phyloP scores from a whole-genome alignment of 768 basidiomycete species.

The Leucosporidium creatinivorum region DNA sequence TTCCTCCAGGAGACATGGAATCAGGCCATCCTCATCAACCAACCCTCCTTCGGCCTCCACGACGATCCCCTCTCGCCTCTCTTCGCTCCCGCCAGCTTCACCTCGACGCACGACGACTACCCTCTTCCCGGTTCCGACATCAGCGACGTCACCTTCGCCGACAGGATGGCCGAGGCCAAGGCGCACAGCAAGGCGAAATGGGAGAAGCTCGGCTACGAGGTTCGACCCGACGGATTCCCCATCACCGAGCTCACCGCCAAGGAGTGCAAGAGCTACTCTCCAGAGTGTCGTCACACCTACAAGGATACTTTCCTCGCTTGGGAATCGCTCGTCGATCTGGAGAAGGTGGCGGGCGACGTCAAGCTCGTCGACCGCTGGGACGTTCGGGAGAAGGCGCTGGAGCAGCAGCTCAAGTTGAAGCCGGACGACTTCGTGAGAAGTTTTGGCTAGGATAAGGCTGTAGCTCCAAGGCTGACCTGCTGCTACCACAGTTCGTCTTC shows the following conservation, averaged over 20 bases:
- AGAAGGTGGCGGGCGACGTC: conserved; percentile 38
- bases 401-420: conserved; percentile 44
- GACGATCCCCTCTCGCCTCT: conserved; percentile 1
- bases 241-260: conserved; percentile 13
- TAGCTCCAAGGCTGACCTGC: no score
- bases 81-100: conserved; percentile 7
- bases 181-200: no score
- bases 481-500: conserved; percentile 41
- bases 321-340: conserved; percentile 59
- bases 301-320: conserved; percentile 62
- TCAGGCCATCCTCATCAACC: conserved; percentile 15
- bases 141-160: no score
- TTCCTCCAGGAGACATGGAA: conserved; percentile 41
- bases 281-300: conserved; percentile 56
- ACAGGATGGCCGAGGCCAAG: no score
- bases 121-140: neutral
- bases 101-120: conserved; percentile 8
- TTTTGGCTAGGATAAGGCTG: no score
- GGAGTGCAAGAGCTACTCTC: conserved; percentile 31
- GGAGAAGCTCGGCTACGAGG: conserved; percentile 9
- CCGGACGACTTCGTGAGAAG: conserved; percentile 32
- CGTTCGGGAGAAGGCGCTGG: conserved; percentile 49
- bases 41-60: conserved; percentile 17
- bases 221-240: conserved; percentile 26
- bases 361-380: conserved; percentile 51